Percentiles rank a stretch among this genome's conserved stretches.
Conservation (phyloP, 805 yeast genomes). For the Priceomyces carsonii region DNA sequence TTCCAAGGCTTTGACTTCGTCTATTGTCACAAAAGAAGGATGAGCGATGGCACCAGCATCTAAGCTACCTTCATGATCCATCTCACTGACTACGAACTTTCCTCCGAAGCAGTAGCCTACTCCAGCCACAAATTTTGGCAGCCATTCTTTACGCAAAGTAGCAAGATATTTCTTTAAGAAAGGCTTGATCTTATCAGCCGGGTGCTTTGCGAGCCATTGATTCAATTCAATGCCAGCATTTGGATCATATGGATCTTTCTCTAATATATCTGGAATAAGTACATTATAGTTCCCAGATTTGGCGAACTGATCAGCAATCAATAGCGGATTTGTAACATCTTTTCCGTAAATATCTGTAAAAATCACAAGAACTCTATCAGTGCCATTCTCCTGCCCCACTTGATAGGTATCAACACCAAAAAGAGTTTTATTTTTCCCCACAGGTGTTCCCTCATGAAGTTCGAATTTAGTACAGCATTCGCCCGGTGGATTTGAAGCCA, state of each 20-base stretch:
- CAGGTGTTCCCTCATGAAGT: slow-evolving; percentile 28
- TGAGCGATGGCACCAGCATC: slow-evolving; percentile 76
- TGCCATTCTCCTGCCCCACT: slow-evolving; percentile 20
- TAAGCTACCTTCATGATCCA: slow-evolving; percentile 35
- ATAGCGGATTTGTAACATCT: slow-evolving; percentile 25
- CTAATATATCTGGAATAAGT: slow-evolving; percentile 30
- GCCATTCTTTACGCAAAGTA: slow-evolving; percentile 39
- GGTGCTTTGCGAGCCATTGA: slow-evolving; percentile 59
- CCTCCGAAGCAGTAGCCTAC: slow-evolving; percentile 29
- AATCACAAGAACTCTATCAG: slow-evolving; percentile 24
- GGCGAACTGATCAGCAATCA: slow-evolving; percentile 29
- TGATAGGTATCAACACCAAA: slow-evolving; percentile 30
- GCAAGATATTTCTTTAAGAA: slow-evolving; percentile 49
- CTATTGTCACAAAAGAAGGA: slow-evolving; percentile 67
- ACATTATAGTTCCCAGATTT: slow-evolving; percentile 18
- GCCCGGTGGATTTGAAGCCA: slow-evolving; percentile 15
- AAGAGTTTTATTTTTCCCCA: slow-evolving; percentile 19
- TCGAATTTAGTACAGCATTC: slow-evolving; percentile 23
- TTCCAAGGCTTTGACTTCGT: slow-evolving; percentile 54
- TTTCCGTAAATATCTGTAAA: slow-evolving; percentile 30
- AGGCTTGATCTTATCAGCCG: slow-evolving; percentile 46
- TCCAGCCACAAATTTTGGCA: slow-evolving; percentile 20
- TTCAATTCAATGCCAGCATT: slow-evolving; percentile 10
- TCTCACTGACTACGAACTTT: slow-evolving; percentile 26
- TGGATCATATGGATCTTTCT: slow-evolving; percentile 20